phyloP scores from a whole-genome alignment of 345 rosid species.

The Leavenworthia alabamica region DNA sequence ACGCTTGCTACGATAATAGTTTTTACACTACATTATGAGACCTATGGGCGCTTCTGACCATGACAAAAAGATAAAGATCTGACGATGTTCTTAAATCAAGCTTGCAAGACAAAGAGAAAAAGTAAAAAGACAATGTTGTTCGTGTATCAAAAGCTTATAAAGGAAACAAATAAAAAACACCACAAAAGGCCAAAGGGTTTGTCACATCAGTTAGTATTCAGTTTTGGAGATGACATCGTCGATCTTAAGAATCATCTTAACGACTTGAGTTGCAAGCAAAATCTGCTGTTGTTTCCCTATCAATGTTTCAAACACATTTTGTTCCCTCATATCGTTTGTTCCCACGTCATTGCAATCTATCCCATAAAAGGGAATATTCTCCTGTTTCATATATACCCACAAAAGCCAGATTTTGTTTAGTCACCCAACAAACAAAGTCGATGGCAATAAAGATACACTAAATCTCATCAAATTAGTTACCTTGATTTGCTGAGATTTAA shows the following conservation, averaged over 20 bases:
- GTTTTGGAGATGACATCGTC: constrained; percentile 89
- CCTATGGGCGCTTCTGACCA: too few relatives aligned
- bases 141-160: not conserved
- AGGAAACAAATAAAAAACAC: too few relatives aligned
- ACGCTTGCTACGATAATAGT: too few relatives aligned
- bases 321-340: constrained; percentile 78
- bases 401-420: too few relatives aligned
- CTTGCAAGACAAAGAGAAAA: not conserved
- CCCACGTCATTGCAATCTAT: constrained; percentile 84
- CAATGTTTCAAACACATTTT: constrained; percentile 74
- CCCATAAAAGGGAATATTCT: constrained; percentile 59
- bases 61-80: not conserved
- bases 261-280: constrained; percentile 85
- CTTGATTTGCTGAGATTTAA: constrained; percentile 84
- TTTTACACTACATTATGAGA: too few relatives aligned
- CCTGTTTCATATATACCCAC: constrained; percentile 38
- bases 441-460: not conserved
- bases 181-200: not conserved
- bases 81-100: not conserved
- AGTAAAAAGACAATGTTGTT: not conserved
- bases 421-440: not conserved
- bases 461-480: constrained; percentile 24
- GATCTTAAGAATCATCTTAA: constrained; percentile 87
- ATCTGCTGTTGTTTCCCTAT: constrained; percentile 93
- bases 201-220: constrained; percentile 53